Evolutionary conservation across 305 asterid species (phyloP).

Genomic region (Solanum hybrid): DNA sequence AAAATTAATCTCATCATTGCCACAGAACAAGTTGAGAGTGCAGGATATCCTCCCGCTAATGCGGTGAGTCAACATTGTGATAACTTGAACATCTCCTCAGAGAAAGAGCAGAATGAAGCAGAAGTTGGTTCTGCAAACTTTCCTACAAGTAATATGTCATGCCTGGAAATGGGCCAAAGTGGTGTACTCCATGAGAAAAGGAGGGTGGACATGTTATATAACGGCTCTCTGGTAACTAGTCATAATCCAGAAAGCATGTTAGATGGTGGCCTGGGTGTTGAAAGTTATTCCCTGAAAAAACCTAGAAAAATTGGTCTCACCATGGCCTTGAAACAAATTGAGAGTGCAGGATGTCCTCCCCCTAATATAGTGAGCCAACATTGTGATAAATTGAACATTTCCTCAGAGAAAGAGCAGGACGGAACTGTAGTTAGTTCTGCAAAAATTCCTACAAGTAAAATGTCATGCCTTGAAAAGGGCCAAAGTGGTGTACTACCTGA

Average conservation of each 20-base stretch:
- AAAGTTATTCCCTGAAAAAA: slow-evolving; percentile 22
- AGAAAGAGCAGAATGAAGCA: slow-evolving; percentile 19
- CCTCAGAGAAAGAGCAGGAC: slow-evolving; percentile 15
- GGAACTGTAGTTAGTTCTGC: slow-evolving; percentile 17
- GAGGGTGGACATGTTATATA: slow-evolving; percentile 20
- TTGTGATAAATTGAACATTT: slow-evolving; percentile 20
- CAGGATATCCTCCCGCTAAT: slow-evolving; percentile 23
- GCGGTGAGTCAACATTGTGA: slow-evolving; percentile 17
- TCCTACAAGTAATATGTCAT: slow-evolving; percentile 22
- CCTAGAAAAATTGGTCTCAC: slow-evolving; percentile 28
- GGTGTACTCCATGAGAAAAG: slow-evolving; percentile 27
- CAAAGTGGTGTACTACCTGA: slow-evolving; percentile 15
- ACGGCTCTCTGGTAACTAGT: slow-evolving; percentile 24
- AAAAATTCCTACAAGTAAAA: slow-evolving; percentile 28
- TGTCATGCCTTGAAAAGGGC: slow-evolving; percentile 24
- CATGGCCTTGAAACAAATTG: slow-evolving; percentile 20
- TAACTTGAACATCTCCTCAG: slow-evolving; percentile 17
- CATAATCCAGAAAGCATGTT: slow-evolving; percentile 14
- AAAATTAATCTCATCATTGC: slow-evolving; percentile 25
- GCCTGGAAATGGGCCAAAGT: background rate
- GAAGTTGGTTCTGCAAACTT: slow-evolving; percentile 18
- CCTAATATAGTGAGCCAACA: slow-evolving; percentile 12
- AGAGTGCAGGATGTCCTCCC: slow-evolving; percentile 23
- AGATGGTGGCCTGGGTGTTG: slow-evolving; percentile 19
- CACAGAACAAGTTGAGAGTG: slow-evolving; percentile 23